Base-by-base conservation (phyloP, 148 eudicot genomes). In the Silene latifolia region DNA sequence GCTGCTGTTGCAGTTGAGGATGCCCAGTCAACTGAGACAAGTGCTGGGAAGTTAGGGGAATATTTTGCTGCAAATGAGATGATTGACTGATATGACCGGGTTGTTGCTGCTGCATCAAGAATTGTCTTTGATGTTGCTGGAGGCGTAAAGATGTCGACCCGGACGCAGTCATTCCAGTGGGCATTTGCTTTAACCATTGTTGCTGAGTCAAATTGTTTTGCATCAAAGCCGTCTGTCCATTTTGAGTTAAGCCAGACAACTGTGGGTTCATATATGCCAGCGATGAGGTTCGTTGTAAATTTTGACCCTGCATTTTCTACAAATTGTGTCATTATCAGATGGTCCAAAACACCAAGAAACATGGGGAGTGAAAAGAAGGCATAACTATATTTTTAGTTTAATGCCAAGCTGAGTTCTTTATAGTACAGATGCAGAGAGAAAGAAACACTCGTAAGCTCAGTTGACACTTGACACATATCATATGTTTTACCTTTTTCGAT, bases 101-200 rank as follows among this genome's bases (percentile, higher is more conserved):
- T n/a, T 82, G 72, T 12, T 68, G 72, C 57, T 69, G 72, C 60
- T 69, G 73, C 61, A 51, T 23, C 39, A 70, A 8, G 25, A 85
- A 79, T 35, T 82, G 81, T 75, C 85, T 83, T 70, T 85, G 93
- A 57, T 89, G 90, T 85, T 82, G 90, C 74, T 87, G 97, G 75
- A 90, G 82, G 78, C 93, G 97, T 24, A 76, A 65, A 69, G 97
- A 90, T 63, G 93, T 70, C 48, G 97, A 86, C 72, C 85, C 88
- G 57, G 97, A 86, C 44, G 83, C 72, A 58, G 98, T 84, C 77
- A 91, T 88, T 8, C 56, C 56, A 51, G 87, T 65, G 11, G 94
- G 91, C 82, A 91, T 84, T 83, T 92, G 97, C 83, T 92, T 92
- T 76, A 86, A 69, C 93, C 96, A 95, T 78, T 91, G 94, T 76